Evolutionary conservation across 495 filamentous ascomycete species (phyloP).

Genomic region (Parmelia sp.): DNA sequence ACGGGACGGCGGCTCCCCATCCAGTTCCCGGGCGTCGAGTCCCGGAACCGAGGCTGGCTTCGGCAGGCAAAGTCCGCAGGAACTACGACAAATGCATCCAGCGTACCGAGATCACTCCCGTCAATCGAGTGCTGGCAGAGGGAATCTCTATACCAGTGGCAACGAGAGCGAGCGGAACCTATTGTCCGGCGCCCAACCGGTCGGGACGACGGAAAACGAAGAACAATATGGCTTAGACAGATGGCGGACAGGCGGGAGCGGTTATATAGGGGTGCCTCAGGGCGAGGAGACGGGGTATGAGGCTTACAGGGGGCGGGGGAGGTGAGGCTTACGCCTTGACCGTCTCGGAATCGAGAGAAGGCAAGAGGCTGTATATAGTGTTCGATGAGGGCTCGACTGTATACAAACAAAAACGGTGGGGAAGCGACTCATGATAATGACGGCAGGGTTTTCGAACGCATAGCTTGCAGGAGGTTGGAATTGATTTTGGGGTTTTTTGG

Average conservation of each 20-base stretch:
- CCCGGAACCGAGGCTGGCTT: slow-evolving; percentile 30
- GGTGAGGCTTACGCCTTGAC: slow-evolving; percentile 27
- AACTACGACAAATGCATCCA: slow-evolving; percentile 15
- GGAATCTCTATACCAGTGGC: slow-evolving; percentile 32
- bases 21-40: slow-evolving; percentile 41
- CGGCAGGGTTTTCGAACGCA: neutral
- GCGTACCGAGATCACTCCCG: slow-evolving; percentile 19
- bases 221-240: slow-evolving; percentile 35
- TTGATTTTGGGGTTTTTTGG: neutral
- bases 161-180: slow-evolving; percentile 45
- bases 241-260: slow-evolving; percentile 45
- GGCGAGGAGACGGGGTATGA: slow-evolving; percentile 44
- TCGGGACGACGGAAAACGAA: slow-evolving; percentile 29
- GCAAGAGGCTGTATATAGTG: neutral
- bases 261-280: slow-evolving; percentile 36
- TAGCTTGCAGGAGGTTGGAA: neutral
- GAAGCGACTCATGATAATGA: neutral
- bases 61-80: slow-evolving; percentile 3
- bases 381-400: neutral
- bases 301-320: slow-evolving; percentile 36
- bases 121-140: slow-evolving; percentile 11
- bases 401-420: neutral
- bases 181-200: slow-evolving; percentile 39
- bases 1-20: slow-evolving; percentile 37
- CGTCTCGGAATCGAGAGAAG: neutral